phyloP scores from a whole-genome alignment of 768 basidiomycete genomes.

The Hygrocybe punicea region DNA sequence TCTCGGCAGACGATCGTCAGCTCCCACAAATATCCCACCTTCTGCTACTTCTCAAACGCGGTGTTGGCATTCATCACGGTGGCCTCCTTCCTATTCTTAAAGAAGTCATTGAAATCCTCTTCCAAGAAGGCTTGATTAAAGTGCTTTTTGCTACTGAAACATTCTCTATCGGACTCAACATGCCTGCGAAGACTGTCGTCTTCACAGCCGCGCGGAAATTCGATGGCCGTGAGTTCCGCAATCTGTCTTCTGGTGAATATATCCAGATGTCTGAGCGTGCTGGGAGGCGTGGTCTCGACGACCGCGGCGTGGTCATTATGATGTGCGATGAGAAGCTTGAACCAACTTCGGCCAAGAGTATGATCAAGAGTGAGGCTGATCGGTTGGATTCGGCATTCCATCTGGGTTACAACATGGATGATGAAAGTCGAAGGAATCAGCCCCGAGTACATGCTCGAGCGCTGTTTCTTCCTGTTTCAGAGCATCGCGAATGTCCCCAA shows the following conservation, averaged over 20 bases:
- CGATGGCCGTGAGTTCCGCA: conserved; percentile 92
- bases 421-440: conserved; percentile 99
- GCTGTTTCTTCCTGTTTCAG: conserved; percentile 99
- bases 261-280: conserved; percentile 99
- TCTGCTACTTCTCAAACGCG: conserved; percentile 87
- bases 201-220: conserved; percentile 95
- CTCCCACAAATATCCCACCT: conserved; percentile 93
- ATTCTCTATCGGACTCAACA: conserved; percentile 96
- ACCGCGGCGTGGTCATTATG: conserved; percentile 99
- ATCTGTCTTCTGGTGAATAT: conserved; percentile 92
- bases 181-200: conserved; percentile 99
- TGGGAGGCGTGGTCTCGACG: conserved; percentile 93
- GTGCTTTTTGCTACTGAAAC: conserved; percentile 98
- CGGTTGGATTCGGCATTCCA: conserved; percentile 97
- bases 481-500: conserved; percentile 86
- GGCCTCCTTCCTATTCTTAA: conserved; percentile 96
- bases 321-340: conserved; percentile 99
- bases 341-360: conserved; percentile 83
- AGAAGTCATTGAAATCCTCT: conserved; percentile 98
- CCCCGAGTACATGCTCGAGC: conserved; percentile 96
- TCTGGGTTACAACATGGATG: conserved; percentile 97
- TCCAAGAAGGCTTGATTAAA: conserved; percentile 97
- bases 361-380: conserved; percentile 99
- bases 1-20: conserved; percentile 80
- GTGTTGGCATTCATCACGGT: conserved; percentile 97